Base-by-base conservation (phyloP, 176 grass and related monocot species). In the Rhynchospora breviuscula region DNA sequence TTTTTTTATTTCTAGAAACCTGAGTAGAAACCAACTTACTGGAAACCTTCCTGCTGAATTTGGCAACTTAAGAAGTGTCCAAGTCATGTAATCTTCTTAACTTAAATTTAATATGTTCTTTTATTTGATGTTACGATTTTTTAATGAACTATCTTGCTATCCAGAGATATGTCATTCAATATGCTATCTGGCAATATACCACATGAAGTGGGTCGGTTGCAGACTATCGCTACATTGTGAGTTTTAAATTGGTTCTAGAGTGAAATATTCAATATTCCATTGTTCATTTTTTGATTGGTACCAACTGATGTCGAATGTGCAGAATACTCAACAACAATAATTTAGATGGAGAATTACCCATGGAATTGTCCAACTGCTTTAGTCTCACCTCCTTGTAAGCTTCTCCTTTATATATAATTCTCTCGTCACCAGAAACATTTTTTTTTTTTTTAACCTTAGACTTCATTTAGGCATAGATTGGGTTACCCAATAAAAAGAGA, bases 311-410 rank as follows among this genome's bases (percentile, higher is more conserved):
- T 53, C 57, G 60, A 81, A 4, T 79, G 22, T 88, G 68, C 58
- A 99, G 97, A 89, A 96, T 99, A 87, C 89, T 99, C 77, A 92
- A 93, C 81, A 93, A 95, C 89, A 99, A 99, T 85, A 89, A 81
- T 87, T 84, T 99, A 61, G 83, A 85, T 83, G 97, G 97, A 68
- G 93, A 92, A 72, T 93, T 99, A 83, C 97, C 97, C 49, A 85
- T 82, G 67, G 91, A 96, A 77, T 80, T 99, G 81, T 84, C 93
- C 43, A 94, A 96, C 69, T 99, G 97, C 72, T 99, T 99, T 87
- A 96, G 93, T 85, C 84, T 99, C 83, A 88, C 89, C 61, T 93
- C 74, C 78, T 81, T 99, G 97, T 99, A 90, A 86, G 91, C 83
- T 81, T 66, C 79, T 17, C 47, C 51, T 87, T 23, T 82, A 18